Percentiles rank a stretch among this genome's conserved stretches.
Conservation (phyloP, 306 rosid species). For the Cucumis sativus region DNA sequence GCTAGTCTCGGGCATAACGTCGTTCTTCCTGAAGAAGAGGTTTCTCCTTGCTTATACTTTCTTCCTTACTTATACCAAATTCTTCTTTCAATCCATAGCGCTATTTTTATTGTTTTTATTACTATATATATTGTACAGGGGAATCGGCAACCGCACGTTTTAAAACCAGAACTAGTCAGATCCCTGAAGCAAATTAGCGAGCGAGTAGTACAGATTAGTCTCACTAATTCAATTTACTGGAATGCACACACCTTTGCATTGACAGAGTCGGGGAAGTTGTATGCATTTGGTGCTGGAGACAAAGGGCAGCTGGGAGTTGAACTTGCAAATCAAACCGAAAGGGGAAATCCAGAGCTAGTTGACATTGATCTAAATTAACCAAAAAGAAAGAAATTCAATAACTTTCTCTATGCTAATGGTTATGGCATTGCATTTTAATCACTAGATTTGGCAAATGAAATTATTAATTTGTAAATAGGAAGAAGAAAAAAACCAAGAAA, state of each 20-base stretch:
- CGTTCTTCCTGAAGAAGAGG: constrained; percentile 43
- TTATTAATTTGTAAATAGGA: constrained; percentile 5
- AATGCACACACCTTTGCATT: constrained; percentile 95
- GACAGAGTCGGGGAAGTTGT: constrained; percentile 80
- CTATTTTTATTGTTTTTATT: not conserved
- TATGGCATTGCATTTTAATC: not conserved
- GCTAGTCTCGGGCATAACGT: constrained; percentile 87
- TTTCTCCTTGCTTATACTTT: constrained; percentile 9
- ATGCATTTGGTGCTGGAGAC: constrained; percentile 89
- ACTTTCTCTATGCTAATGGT: not conserved
- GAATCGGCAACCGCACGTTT: constrained; percentile 46
- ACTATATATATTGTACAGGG: constrained; percentile 33
- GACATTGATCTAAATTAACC: constrained; percentile 62
- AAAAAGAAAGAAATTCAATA: not conserved
- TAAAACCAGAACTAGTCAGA: constrained; percentile 61
- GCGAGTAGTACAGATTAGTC: constrained; percentile 79
- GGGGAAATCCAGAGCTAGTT: constrained; percentile 67
- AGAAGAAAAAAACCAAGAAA: not conserved
- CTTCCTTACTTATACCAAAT: not conserved
- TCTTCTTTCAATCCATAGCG: not conserved
- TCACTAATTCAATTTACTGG: constrained; percentile 81
- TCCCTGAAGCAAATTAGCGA: constrained; percentile 63
- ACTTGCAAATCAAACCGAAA: constrained; percentile 64
- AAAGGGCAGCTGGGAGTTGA: constrained; percentile 86
- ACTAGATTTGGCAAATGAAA: not conserved